Evolutionary conservation across 371 early-diverging fungal genomes (phyloP).

Genomic region (Mucor sp.): DNA sequence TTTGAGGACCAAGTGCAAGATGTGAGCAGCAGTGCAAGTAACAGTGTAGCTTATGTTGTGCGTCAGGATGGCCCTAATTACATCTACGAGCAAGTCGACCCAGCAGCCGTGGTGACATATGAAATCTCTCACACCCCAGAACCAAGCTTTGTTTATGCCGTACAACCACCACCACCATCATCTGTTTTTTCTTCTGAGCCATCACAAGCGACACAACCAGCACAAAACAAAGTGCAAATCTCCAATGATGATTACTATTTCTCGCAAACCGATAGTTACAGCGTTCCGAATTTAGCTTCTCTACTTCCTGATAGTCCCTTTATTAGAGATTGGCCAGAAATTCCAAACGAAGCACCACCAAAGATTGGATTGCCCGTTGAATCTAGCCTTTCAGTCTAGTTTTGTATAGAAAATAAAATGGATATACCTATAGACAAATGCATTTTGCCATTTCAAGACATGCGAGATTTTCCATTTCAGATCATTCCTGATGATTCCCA

Average conservation of each 20-base stretch:
- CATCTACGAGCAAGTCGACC: neutral
- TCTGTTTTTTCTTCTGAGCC: neutral
- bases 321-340: neutral
- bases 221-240: neutral
- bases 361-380: neutral
- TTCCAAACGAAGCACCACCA: neutral
- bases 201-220: neutral
- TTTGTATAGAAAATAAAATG: neutral
- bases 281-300: neutral
- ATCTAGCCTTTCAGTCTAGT: neutral
- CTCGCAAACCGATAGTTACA: constrained; percentile 1
- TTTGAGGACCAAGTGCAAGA: neutral
- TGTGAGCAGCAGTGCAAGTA: neutral
- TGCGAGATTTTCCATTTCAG: neutral
- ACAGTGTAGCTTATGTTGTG: neutral
- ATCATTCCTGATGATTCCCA: neutral
- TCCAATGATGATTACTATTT: neutral
- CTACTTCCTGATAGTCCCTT: neutral
- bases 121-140: neutral
- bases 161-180: neutral
- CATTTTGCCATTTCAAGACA: neutral
- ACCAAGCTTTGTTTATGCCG: neutral
- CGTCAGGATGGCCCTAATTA: neutral
- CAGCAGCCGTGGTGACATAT: neutral
- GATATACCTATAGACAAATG: neutral